Evolutionary conservation across 148 eudicot species (phyloP).

Genomic region (Rhododendron henanense): DNA sequence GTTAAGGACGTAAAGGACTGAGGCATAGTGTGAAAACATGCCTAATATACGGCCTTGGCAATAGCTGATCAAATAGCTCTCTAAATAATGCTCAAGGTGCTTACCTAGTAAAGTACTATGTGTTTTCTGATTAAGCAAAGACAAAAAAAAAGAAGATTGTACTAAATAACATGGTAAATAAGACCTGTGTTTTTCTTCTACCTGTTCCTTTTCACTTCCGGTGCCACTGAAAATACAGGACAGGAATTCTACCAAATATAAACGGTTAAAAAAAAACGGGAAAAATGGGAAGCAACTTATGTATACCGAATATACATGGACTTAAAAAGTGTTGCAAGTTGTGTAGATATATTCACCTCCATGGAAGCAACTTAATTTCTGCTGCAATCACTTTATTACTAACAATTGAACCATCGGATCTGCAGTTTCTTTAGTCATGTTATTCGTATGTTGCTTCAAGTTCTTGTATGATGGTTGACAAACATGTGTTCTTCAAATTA

Average conservation of each 20-base stretch:
- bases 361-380: background rate
- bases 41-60: background rate
- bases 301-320: background rate
- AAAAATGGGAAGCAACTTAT: background rate
- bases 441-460: background rate
- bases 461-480: background rate
- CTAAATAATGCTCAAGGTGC: conserved; percentile 19
- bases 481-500: background rate
- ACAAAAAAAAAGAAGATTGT: background rate
- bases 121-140: background rate
- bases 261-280: background rate
- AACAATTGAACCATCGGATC: background rate
- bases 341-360: background rate
- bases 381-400: background rate
- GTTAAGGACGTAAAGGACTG: background rate
- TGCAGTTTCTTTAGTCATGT: background rate
- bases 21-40: background rate
- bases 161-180: background rate
- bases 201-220: background rate
- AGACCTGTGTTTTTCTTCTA: background rate
- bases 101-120: background rate
- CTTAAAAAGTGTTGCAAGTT: background rate
- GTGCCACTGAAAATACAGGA: background rate
- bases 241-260: too few relatives aligned
- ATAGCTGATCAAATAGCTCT: background rate